These are phyloP conservation scores for Auxenochlorella protothecoides DNA, from an alignment of 139 green algal species.

Conservation along the genomic window DNA sequence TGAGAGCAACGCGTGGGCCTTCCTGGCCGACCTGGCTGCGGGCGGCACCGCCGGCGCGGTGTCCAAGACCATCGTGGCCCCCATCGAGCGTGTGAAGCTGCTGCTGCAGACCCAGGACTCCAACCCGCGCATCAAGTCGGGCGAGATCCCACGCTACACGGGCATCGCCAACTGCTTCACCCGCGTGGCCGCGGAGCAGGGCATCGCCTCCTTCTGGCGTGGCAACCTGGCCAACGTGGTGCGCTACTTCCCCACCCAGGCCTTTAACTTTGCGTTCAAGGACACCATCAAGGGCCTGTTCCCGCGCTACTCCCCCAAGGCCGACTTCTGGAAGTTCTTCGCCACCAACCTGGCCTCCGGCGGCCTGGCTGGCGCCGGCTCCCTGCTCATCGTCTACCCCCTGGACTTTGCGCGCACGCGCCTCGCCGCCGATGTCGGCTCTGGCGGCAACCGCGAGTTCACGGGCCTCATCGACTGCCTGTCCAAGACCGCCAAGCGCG, in stretches of 20 bases:
- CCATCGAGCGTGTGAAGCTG: slow-evolving; percentile 97
- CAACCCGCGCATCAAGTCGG: slow-evolving; percentile 69
- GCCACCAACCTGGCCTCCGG: slow-evolving; percentile 92
- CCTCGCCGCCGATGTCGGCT: slow-evolving; percentile 83
- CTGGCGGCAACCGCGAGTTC: slow-evolving; percentile 60
- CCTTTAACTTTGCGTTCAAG: slow-evolving; percentile 99
- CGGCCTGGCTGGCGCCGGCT: slow-evolving; percentile 80
- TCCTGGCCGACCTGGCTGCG: slow-evolving; percentile 60
- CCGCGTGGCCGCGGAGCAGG: slow-evolving; percentile 76
- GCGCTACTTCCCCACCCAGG: slow-evolving; percentile 86
- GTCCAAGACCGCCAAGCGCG: slow-evolving; percentile 51
- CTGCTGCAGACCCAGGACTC: slow-evolving; percentile 83
- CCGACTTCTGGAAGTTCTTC: slow-evolving; percentile 95
- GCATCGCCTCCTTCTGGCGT: slow-evolving; percentile 88
- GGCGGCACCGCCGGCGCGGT: slow-evolving; percentile 73
- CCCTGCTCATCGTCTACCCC: slow-evolving; percentile 96
- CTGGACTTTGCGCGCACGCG: slow-evolving; percentile 98
- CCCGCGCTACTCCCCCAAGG: slow-evolving; percentile 80
- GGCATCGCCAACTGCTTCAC: slow-evolving; percentile 93
- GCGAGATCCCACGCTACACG: slow-evolving; percentile 74
- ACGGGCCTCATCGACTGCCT: slow-evolving; percentile 88
- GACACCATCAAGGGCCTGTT: slow-evolving; percentile 99
- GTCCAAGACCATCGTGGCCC: slow-evolving; percentile 88
- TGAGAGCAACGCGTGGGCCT: slow-evolving; percentile 32
- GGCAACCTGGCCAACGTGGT: slow-evolving; percentile 97